Base-by-base conservation (phyloP, 495 filamentous ascomycete genomes). In the Oleoguttula mirabilis region DNA sequence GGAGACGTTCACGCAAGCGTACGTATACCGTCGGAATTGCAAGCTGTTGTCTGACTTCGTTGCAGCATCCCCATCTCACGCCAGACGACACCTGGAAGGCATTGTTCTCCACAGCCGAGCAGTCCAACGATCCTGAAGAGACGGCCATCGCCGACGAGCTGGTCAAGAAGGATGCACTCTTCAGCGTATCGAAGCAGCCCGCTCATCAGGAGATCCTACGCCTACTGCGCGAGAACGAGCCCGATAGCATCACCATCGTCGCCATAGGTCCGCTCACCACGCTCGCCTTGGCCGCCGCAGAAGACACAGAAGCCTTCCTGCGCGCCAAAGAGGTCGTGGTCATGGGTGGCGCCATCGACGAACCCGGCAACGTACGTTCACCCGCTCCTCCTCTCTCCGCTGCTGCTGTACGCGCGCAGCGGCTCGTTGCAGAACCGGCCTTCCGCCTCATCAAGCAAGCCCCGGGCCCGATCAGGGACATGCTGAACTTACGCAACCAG, bases 181-280 rank as follows among this genome's bases (percentile, higher is more conserved):
- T 93, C 63, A 77, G 65, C 10, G 75, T 88, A 0, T 92, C 84
- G 2, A 72, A 76, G 47, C 60, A 56, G 0, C 74, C 75, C 14
- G 76, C 87, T 1, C 77, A 94, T 57, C 69, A 77, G 50, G 84
- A 94, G 60, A 96, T 99, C 32, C 77, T 99, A 10, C 73, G 76
- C 15, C 65, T 86, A 41, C 70, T 99, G 17, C 70, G 72, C 25
- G 77, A 83, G 43, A 80, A 88, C 55, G 80, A 84, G 3, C 70
- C 72, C 0, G 77, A 87, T 58, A 88, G 83, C 3, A 79, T 99
- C 52, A 90, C 82, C 15, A 78, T 99, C 45, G 76, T 95, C 23
- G 86, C 81, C 30, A 70, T 96, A 34, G 90, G 92, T 0, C 90
- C 90, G 0, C 65, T 96, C 25, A 95, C 88, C 4, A 99, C 92